Conservation (phyloP, 306 rosid genomes). For the Gillenia trifoliata region DNA sequence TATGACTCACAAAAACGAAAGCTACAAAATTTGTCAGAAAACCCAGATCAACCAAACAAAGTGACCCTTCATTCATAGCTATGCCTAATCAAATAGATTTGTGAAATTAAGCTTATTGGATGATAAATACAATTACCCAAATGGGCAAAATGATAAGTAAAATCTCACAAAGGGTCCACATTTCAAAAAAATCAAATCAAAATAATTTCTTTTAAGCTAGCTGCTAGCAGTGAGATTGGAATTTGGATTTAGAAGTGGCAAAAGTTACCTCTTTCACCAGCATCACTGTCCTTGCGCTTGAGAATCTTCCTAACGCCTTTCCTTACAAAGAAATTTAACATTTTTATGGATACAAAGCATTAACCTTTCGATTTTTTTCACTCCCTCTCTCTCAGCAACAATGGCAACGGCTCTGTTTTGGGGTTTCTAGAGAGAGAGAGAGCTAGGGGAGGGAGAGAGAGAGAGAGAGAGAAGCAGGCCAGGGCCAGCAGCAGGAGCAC, state of each 20-base stretch:
- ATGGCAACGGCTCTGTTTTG: conserved; percentile 8
- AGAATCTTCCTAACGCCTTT: conserved; percentile 85
- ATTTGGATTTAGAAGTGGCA: neutral
- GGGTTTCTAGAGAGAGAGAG: neutral
- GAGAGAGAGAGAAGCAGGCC: neutral
- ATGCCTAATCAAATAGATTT: neutral
- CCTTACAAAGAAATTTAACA: conserved; percentile 59
- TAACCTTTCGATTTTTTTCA: conserved; percentile 4
- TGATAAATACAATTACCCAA: conserved; percentile 5
- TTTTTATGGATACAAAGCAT: conserved; percentile 24
- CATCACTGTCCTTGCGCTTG: conserved; percentile 95
- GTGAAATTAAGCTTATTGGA: neutral
- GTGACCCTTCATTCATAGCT: conserved; percentile 1
- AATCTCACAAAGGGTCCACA: neutral
- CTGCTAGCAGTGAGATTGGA: neutral
- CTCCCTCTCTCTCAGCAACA: neutral
- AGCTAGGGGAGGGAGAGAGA: neutral
- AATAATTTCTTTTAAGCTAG: neutral
- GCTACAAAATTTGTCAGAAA: neutral
- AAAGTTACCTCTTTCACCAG: conserved; percentile 74
- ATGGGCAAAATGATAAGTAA: neutral
- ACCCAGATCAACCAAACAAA: conserved; percentile 14
- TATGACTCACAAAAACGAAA: neutral
- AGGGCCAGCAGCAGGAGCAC: neutral
- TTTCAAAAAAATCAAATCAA: neutral